A percentile compares a stretch with the other conserved stretches of the same genome.
These are phyloP conservation scores for Dactylellina leptospora DNA, from an alignment of 2,329 filamentous ascomycete genomes.

Conservation along the genomic window DNA sequence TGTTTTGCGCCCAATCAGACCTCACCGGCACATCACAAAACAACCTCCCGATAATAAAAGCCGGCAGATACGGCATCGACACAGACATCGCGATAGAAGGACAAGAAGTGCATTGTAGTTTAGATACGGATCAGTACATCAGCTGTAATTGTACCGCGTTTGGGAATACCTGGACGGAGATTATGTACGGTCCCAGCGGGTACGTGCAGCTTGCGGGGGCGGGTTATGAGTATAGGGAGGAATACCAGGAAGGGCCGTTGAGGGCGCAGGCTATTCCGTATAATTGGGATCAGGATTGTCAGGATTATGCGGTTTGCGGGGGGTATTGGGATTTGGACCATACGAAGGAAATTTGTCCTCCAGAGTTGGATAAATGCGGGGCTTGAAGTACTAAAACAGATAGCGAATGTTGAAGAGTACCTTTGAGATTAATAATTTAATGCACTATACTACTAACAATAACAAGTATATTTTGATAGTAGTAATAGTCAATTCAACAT, in stretches of 20 bases:
- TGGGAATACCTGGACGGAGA: not conserved
- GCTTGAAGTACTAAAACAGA: not conserved
- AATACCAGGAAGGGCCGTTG: not conserved
- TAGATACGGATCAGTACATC: not conserved
- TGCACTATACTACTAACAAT: too few relatives aligned
- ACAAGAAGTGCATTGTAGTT: not conserved
- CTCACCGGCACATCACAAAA: not conserved
- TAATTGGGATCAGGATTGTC: not conserved
- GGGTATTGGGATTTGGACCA: not conserved
- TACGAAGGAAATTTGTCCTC: not conserved
- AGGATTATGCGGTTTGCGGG: not conserved
- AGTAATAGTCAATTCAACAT: too few relatives aligned
- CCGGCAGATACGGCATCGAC: not conserved
- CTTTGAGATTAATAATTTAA: too few relatives aligned
- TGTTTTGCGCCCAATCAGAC: constrained; percentile 1
- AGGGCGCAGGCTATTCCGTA: not conserved
- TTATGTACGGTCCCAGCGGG: not conserved
- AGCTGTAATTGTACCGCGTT: not conserved
- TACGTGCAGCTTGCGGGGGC: not conserved
- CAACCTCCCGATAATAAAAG: not conserved
- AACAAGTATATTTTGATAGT: too few relatives aligned
- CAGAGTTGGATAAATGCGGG: not conserved
- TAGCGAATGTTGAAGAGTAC: too few relatives aligned
- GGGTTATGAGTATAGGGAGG: not conserved
- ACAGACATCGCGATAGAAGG: not conserved